A percentile compares a stretch with the other conserved stretches of the same genome.
Conservation (phyloP, 83 land plant genomes). For the Picea engelmannii region DNA sequence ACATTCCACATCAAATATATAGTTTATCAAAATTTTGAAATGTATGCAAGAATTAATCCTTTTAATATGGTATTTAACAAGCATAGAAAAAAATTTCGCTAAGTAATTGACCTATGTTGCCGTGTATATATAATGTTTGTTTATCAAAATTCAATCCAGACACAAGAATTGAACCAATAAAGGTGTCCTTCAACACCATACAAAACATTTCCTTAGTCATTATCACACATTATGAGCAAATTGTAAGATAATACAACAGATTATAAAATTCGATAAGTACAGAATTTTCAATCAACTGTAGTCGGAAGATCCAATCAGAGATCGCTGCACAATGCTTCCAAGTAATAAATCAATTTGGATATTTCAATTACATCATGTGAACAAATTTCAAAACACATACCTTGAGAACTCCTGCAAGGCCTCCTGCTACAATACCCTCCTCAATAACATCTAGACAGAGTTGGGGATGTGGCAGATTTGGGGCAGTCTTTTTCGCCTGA, state of each 20-base stretch:
- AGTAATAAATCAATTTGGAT: background rate
- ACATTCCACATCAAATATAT: no score
- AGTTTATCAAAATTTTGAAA: no score
- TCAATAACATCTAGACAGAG: constrained; percentile 90
- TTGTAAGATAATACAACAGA: background rate
- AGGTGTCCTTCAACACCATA: background rate
- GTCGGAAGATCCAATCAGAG: background rate
- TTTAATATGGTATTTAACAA: background rate
- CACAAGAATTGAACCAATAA: background rate
- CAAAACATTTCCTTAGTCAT: background rate
- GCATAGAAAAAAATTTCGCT: background rate
- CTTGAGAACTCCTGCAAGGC: constrained; percentile 85
- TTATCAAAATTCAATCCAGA: background rate
- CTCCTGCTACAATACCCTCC: constrained; percentile 84
- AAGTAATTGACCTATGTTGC: background rate
- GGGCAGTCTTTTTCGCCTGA: constrained; percentile 64
- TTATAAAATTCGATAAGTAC: background rate
- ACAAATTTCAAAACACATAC: constrained; percentile 27
- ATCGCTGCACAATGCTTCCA: background rate
- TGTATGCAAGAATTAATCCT: background rate
- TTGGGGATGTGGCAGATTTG: constrained; percentile 79
- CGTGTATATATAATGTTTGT: background rate
- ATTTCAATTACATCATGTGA: background rate
- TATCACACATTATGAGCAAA: background rate
- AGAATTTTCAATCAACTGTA: constrained; percentile 6